phyloP scores from a whole-genome alignment of 2,329 filamentous ascomycete species.

The Hypoxylon sp. region DNA sequence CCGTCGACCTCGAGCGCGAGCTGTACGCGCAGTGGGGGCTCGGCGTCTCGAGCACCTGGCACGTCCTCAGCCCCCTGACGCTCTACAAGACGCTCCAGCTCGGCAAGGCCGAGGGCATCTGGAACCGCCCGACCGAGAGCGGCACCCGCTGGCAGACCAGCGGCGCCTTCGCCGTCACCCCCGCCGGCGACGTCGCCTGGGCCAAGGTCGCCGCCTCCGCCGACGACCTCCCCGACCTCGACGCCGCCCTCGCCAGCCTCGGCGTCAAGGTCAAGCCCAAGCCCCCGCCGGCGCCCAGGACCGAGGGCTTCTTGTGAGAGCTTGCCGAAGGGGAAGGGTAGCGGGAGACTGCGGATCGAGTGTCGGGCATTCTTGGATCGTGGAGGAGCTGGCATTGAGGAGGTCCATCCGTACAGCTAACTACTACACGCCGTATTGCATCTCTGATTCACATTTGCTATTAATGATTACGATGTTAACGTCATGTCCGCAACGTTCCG shows the following conservation, averaged over 20 bases:
- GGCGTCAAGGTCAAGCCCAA: slow-evolving; percentile 59
- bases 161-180: slow-evolving; percentile 69
- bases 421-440: too few relatives aligned
- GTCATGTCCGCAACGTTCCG: background rate
- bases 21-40: slow-evolving; percentile 73
- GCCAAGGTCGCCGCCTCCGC: slow-evolving; percentile 55
- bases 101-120: slow-evolving; percentile 69
- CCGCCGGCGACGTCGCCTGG: slow-evolving; percentile 61
- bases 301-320: slow-evolving; percentile 41
- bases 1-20: slow-evolving; percentile 67
- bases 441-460: background rate
- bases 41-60: slow-evolving; percentile 66
- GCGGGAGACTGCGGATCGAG: background rate
- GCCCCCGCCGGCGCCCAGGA: slow-evolving; percentile 39
- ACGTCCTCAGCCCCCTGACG: slow-evolving; percentile 66
- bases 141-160: slow-evolving; percentile 74
- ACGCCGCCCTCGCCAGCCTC: slow-evolving; percentile 50
- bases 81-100: slow-evolving; percentile 66
- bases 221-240: slow-evolving; percentile 63
- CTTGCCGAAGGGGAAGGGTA: background rate
- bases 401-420: background rate
- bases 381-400: background rate
- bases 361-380: background rate
- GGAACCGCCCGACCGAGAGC: slow-evolving; percentile 70
- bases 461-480: background rate